phyloP scores from a whole-genome alignment of 139 green algal species.

The Coelastrella sp. region DNA sequence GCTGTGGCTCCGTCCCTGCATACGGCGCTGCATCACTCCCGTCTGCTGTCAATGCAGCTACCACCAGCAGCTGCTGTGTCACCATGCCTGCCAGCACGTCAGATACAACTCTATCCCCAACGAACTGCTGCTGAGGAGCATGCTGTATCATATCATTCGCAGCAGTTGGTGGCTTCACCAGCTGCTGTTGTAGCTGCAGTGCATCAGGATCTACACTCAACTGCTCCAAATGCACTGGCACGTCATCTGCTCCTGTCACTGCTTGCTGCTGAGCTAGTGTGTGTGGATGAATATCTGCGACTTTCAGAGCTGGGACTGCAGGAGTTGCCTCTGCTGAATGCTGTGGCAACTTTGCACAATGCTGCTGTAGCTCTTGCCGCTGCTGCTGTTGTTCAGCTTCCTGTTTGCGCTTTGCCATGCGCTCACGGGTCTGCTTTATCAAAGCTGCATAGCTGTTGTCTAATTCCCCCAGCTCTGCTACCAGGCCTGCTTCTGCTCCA shows the following conservation, averaged over 20 bases:
- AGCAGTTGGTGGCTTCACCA: neutral
- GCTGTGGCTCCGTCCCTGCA: neutral
- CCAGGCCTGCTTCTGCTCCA: neutral
- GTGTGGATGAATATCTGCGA: neutral
- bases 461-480: neutral
- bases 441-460: constrained; percentile 24
- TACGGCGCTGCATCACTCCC: neutral
- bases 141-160: neutral
- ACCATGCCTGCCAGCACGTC: too few species aligned
- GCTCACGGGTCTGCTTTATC: constrained; percentile 27
- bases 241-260: neutral
- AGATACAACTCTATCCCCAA: too few species aligned
- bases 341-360: neutral
- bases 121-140: neutral
- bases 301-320: too few species aligned
- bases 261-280: neutral
- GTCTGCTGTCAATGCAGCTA: neutral
- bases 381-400: neutral
- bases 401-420: neutral
- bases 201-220: too few species aligned
- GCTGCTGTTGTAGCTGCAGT: neutral
- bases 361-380: neutral
- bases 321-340: neutral
- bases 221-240: too few species aligned
- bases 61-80: too few species aligned